phyloP scores from a whole-genome alignment of 2,329 filamentous ascomycete species.

The Xylaria sp. region DNA sequence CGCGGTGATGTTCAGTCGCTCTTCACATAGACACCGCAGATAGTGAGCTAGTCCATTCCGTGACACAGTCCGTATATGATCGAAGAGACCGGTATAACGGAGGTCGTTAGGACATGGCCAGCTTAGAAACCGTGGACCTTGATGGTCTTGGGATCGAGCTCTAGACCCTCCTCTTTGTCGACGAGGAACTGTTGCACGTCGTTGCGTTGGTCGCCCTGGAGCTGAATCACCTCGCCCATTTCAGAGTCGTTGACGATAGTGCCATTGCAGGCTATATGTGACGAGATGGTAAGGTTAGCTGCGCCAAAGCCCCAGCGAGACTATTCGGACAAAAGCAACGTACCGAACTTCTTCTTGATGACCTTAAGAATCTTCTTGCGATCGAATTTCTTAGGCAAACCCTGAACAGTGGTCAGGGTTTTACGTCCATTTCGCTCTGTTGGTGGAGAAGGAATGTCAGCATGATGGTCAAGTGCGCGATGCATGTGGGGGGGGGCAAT shows the following conservation, averaged over 20 bases:
- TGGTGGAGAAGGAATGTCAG: constrained; percentile 53
- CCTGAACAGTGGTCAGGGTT: constrained; percentile 99
- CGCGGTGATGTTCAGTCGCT: constrained; percentile 39
- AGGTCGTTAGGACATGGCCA: constrained; percentile 49
- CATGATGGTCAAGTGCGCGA: constrained; percentile 17
- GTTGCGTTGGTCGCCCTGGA: constrained; percentile 99
- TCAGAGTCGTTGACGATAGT: constrained; percentile 95
- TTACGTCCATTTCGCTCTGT: constrained; percentile 99
- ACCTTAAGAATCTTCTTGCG: constrained; percentile 99
- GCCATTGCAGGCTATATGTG: constrained; percentile 90
- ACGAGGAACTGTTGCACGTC: constrained; percentile 97
- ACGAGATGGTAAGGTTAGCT: constrained; percentile 25
- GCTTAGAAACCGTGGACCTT: constrained; percentile 79
- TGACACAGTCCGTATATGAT: constrained; percentile 39
- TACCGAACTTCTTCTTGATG: constrained; percentile 99
- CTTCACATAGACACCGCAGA: constrained; percentile 27
- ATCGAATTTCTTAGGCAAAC: constrained; percentile 98
- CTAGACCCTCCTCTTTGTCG: constrained; percentile 94
- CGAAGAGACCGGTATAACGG: constrained; percentile 41
- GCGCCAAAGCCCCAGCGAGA: background rate
- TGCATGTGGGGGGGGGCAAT: constrained; percentile 24
- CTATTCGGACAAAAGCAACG: background rate
- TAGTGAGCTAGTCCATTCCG: constrained; percentile 36
- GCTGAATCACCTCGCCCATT: constrained; percentile 99
- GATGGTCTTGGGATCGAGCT: constrained; percentile 95